Evolutionary conservation across 306 rosid genomes (phyloP).

Genomic region (Lathyrus tuberosus): DNA sequence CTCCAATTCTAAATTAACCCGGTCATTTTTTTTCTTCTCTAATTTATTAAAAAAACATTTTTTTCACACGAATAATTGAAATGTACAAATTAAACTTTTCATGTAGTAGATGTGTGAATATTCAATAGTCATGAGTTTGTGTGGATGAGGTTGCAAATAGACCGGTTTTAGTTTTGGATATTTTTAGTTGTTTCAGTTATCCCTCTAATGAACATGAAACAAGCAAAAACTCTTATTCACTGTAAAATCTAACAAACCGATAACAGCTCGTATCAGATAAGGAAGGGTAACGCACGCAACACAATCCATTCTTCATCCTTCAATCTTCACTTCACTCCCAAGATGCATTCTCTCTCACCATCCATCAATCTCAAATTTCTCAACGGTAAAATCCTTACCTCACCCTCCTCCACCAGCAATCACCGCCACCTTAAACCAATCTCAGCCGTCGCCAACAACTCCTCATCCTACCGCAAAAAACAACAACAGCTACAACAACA

Average conservation of each 20-base stretch:
- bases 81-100: too few species aligned
- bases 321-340: background rate
- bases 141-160: background rate
- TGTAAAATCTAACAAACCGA: background rate
- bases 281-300: background rate
- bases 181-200: background rate
- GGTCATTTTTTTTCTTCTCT: too few species aligned
- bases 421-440: constrained; percentile 4
- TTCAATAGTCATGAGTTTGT: background rate
- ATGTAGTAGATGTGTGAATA: too few species aligned
- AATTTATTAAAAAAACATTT: too few species aligned
- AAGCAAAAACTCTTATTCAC: background rate
- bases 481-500: background rate
- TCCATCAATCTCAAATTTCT: constrained; percentile 9
- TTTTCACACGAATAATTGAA: too few species aligned
- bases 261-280: background rate
- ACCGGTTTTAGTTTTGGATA: background rate
- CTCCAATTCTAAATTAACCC: too few species aligned
- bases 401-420: background rate
- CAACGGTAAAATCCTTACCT: background rate
- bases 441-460: constrained; percentile 22
- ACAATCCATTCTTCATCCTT: background rate
- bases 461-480: constrained; percentile 3
- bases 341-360: constrained; percentile 27
- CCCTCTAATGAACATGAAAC: background rate